Conservation (phyloP, 805 yeast genomes). For the Hermanozyma aechmeae region DNA sequence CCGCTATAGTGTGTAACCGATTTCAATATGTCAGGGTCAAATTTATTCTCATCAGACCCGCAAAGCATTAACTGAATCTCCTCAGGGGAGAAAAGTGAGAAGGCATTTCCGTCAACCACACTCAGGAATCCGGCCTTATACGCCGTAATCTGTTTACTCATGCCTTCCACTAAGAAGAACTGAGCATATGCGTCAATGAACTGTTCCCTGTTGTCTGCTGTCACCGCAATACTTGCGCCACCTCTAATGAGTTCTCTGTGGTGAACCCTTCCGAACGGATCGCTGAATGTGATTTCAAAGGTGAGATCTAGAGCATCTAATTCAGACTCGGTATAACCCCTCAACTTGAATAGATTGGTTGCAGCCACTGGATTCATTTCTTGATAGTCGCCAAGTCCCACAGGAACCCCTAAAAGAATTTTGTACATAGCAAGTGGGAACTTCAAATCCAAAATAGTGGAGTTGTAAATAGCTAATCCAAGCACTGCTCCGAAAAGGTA, state of each 20-base stretch:
- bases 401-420: slow-evolving; percentile 48
- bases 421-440: slow-evolving; percentile 76
- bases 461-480: slow-evolving; percentile 86
- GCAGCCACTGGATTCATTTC: slow-evolving; percentile 64
- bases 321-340: slow-evolving; percentile 16
- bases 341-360: slow-evolving; percentile 21
- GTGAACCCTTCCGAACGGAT: slow-evolving; percentile 33
- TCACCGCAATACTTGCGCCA: slow-evolving; percentile 52
- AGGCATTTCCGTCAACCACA: slow-evolving; percentile 74
- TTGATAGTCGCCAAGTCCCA: slow-evolving; percentile 53
- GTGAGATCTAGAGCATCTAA: slow-evolving; percentile 37
- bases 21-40: slow-evolving; percentile 59
- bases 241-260: slow-evolving; percentile 45
- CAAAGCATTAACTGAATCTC: slow-evolving; percentile 74
- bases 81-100: slow-evolving; percentile 70
- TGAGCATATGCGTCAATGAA: slow-evolving; percentile 58
- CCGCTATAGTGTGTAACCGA: slow-evolving; percentile 70
- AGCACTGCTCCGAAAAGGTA: slow-evolving; percentile 76
- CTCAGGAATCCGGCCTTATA: slow-evolving; percentile 64
- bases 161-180: slow-evolving; percentile 49
- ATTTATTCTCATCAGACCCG: slow-evolving; percentile 58
- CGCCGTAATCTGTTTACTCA: slow-evolving; percentile 42
- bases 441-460: slow-evolving; percentile 72
- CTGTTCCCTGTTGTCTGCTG: slow-evolving; percentile 42
- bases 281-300: slow-evolving; percentile 56